Evolutionary conservation across 2,329 filamentous ascomycete species (phyloP).

Genomic region (Botrytis tulipae): DNA sequence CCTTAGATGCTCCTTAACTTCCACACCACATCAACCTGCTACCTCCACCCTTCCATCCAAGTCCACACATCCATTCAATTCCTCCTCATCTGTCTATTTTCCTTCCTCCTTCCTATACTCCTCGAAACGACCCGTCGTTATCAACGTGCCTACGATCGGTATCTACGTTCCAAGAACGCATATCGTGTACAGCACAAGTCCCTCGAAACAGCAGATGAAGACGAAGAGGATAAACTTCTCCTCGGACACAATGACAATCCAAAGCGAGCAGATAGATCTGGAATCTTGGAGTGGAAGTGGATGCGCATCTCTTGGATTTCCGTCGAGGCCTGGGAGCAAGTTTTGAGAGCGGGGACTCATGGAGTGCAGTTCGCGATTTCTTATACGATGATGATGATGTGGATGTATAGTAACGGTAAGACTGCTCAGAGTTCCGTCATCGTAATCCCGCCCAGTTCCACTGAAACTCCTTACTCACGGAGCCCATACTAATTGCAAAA

Average conservation of each 20-base stretch:
- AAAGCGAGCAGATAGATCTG: neutral
- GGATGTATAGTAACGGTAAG: constrained; percentile 34
- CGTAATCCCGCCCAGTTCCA: neutral
- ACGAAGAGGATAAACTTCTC: constrained; percentile 28
- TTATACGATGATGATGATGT: constrained; percentile 30
- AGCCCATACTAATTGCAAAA: constrained; percentile 1
- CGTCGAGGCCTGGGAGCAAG: constrained; percentile 23
- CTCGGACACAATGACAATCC: neutral
- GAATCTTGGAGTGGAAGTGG: neutral
- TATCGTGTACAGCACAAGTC: constrained; percentile 1
- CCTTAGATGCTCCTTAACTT: constrained; percentile 33
- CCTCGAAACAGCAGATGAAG: constrained; percentile 23
- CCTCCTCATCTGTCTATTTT: constrained; percentile 28
- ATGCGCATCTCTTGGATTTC: neutral
- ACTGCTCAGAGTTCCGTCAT: neutral
- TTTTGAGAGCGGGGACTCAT: constrained; percentile 26
- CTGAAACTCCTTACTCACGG: neutral
- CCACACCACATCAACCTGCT: constrained; percentile 31
- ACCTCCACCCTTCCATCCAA: constrained; percentile 28
- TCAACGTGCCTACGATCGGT: constrained; percentile 28
- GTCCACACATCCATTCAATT: constrained; percentile 29
- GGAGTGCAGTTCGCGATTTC: constrained; percentile 28
- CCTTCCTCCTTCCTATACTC: constrained; percentile 30
- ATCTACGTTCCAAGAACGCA: constrained; percentile 19
- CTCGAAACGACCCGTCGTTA: constrained; percentile 29